These are phyloP conservation scores for Exserohilum turcica DNA, from an alignment of 2,329 filamentous ascomycete species.

Conservation along the genomic window DNA sequence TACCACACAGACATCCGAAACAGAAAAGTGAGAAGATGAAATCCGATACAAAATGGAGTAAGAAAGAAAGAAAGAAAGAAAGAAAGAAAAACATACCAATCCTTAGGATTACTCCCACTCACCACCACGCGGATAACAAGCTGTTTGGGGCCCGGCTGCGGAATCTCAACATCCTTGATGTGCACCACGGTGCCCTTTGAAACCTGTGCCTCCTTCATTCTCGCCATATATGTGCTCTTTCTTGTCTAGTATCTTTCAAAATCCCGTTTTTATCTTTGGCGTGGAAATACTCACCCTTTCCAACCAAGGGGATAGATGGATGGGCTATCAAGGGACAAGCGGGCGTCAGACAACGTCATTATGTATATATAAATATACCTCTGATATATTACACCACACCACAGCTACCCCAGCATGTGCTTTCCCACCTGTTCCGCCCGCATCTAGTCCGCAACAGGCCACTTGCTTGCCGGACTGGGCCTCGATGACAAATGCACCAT, in stretches of 20 bases:
- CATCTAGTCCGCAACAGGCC: neutral
- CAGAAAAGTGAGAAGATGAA: too few species aligned
- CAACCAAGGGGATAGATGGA: too few species aligned
- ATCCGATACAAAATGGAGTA: too few species aligned
- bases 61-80: neutral
- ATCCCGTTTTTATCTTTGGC: neutral
- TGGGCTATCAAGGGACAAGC: too few species aligned
- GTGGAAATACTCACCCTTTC: too few species aligned
- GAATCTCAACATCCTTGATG: conserved; percentile 46
- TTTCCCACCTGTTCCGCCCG: neutral
- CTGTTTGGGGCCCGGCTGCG: conserved; percentile 40
- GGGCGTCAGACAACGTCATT: too few species aligned
- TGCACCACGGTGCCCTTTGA: conserved; percentile 39
- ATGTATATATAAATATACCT: too few species aligned
- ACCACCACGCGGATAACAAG: conserved; percentile 49
- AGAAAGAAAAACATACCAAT: conserved; percentile 47
- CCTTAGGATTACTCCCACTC: conserved; percentile 54
- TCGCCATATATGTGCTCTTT: too few species aligned
- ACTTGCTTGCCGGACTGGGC: too few species aligned
- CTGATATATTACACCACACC: too few species aligned
- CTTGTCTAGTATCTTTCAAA: neutral
- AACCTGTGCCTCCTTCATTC: conserved; percentile 52
- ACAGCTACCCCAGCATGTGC: neutral
- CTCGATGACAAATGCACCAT: too few species aligned
- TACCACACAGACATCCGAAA: too few species aligned